phyloP scores from a whole-genome alignment of 2,329 filamentous ascomycete species.

The Xylaria sp. region DNA sequence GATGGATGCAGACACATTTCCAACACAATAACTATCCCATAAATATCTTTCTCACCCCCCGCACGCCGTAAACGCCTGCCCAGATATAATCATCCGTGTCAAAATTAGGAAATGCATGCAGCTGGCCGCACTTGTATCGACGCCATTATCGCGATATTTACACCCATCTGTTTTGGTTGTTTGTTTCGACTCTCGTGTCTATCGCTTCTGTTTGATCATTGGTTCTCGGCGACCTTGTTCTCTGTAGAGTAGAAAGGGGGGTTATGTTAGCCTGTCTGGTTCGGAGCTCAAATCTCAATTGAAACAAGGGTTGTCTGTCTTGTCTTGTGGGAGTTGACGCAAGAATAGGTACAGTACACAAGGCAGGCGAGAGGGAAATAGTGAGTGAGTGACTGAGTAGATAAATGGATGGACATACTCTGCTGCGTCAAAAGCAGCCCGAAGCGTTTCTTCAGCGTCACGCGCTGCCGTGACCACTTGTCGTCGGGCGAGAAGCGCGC shows the following conservation, averaged over 20 bases:
- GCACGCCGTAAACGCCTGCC: constrained; percentile 33
- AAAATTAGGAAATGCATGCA: background rate
- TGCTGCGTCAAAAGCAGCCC: constrained; percentile 86
- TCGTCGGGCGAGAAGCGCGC: constrained; percentile 98
- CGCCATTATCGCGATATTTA: background rate
- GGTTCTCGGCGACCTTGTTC: constrained; percentile 50
- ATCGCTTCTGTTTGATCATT: constrained; percentile 33
- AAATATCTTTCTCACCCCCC: background rate
- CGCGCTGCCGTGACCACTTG: constrained; percentile 96
- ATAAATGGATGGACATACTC: constrained; percentile 55
- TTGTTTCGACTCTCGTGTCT: background rate
- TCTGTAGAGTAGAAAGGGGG: constrained; percentile 36
- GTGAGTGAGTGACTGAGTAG: constrained; percentile 17
- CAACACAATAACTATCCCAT: background rate
- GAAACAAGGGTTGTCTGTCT: background rate
- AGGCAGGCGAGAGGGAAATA: too few relatives aligned
- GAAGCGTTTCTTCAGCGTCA: constrained; percentile 94
- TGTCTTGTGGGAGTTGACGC: background rate
- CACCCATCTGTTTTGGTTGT: background rate
- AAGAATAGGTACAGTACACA: background rate
- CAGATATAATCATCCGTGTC: background rate
- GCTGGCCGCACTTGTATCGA: background rate
- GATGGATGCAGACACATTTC: background rate
- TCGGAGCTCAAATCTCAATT: background rate
- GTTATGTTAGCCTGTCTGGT: constrained; percentile 25